phyloP scores from a whole-genome alignment of 163 green algal species.

The Volvox carteri region DNA sequence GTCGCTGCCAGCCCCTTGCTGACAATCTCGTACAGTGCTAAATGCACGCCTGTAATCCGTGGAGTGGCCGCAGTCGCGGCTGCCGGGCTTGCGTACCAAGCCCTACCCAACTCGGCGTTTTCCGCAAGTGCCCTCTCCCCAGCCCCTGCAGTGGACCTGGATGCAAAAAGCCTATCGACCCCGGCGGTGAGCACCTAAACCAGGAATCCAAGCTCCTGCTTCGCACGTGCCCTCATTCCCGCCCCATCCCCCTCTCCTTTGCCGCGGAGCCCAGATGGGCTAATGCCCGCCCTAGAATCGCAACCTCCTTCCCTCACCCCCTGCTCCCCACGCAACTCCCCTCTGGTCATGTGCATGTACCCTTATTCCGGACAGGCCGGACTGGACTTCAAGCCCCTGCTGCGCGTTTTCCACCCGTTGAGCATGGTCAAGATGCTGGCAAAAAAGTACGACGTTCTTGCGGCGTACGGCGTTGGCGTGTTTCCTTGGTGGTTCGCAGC shows the following conservation, averaged over 20 bases:
- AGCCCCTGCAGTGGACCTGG: background rate
- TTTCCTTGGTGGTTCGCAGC: no score
- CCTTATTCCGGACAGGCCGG: no score
- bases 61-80: background rate
- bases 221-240: background rate
- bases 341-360: no score
- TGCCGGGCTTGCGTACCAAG: background rate
- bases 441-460: constrained; percentile 36
- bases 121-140: constrained; percentile 26
- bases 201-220: no score
- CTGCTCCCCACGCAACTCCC: background rate
- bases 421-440: constrained; percentile 18
- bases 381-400: constrained; percentile 3
- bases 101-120: background rate
- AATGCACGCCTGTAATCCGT: background rate
- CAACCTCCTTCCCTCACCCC: background rate
- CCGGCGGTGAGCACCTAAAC: background rate
- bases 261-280: background rate
- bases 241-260: background rate
- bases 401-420: constrained; percentile 8
- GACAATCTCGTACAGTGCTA: background rate
- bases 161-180: background rate
- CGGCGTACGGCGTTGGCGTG: no score
- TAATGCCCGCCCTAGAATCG: background rate
- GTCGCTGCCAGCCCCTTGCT: constrained; percentile 6